A percentile compares a stretch with the other conserved stretches of the same genome.
Evolutionary conservation across 75 land plant genomes (phyloP).

Genomic region (Sequoia sempervirens): DNA sequence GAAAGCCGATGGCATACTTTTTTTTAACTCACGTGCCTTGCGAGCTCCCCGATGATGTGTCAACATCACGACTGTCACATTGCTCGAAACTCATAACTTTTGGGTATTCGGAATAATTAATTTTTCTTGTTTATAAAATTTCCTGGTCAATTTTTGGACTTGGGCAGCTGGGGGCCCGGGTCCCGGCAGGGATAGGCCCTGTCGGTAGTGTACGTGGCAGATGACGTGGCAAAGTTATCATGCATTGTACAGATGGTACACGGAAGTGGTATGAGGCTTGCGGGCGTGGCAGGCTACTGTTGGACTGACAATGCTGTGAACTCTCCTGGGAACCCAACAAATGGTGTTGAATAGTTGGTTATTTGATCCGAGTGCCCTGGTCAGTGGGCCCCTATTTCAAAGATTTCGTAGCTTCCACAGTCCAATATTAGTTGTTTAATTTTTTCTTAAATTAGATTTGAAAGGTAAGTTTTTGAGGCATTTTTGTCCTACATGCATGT

Average conservation of each 20-base stretch:
- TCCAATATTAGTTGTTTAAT: neutral
- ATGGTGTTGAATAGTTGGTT: neutral
- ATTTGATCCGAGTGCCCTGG: neutral
- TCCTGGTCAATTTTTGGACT: neutral
- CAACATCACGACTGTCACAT: slow-evolving; percentile 7
- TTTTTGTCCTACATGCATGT: slow-evolving; percentile 11
- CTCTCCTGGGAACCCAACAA: neutral
- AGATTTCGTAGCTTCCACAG: neutral
- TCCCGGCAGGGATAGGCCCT: neutral
- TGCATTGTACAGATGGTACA: neutral
- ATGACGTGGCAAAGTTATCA: neutral
- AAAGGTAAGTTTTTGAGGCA: neutral
- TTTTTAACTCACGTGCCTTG: slow-evolving; percentile 10
- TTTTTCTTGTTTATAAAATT: neutral
- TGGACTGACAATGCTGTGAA: neutral
- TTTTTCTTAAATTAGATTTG: neutral
- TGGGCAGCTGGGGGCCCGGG: neutral
- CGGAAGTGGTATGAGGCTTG: neutral
- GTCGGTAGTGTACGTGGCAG: slow-evolving; percentile 2
- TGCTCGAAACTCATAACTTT: neutral
- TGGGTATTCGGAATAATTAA: neutral
- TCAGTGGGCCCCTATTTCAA: neutral
- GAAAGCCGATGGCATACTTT: neutral
- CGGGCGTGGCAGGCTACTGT: neutral
- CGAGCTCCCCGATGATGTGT: neutral